These are phyloP conservation scores for Salvia hispanica DNA, from an alignment of 257 asterid species.

Conservation along the genomic window DNA sequence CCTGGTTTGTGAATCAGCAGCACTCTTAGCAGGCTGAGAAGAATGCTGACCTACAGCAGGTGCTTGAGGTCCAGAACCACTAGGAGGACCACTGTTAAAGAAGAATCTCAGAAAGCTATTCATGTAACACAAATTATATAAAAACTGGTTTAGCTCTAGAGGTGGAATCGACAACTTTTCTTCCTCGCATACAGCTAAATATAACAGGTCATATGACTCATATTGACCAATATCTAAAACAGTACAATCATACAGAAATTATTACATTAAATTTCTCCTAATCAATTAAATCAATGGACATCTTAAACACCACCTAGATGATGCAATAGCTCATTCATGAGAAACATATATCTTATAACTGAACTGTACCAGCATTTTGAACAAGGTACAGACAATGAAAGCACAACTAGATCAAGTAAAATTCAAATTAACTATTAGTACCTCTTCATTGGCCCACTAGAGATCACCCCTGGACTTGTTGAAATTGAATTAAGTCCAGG, in stretches of 20 bases:
- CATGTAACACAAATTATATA: conserved; percentile 22
- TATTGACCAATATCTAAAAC: not conserved
- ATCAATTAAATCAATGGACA: not conserved
- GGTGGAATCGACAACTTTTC: not conserved
- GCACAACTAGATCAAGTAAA: conserved; percentile 6
- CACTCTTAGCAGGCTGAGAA: conserved; percentile 47
- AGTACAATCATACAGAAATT: conserved; percentile 1
- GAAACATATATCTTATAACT: conserved; percentile 10
- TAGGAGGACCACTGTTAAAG: conserved; percentile 49
- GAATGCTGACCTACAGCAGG: conserved; percentile 48
- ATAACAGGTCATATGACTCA: conserved; percentile 1
- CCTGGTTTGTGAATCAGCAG: conserved; percentile 49
- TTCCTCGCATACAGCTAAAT: not conserved
- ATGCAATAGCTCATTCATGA: not conserved
- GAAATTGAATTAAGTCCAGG: conserved; percentile 54
- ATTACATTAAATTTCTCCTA: not conserved
- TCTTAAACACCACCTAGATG: conserved; percentile 8
- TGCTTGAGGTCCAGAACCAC: conserved; percentile 53
- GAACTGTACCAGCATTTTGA: conserved; percentile 13
- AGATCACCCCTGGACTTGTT: conserved; percentile 39
- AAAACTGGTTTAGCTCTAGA: not conserved
- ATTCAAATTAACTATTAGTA: conserved; percentile 22
- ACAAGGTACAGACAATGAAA: conserved; percentile 10
- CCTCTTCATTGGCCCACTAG: conserved; percentile 51
- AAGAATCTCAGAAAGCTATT: conserved; percentile 18